Conservation (phyloP, 2,329 filamentous ascomycete species). For the Aspergillus neotritici region DNA sequence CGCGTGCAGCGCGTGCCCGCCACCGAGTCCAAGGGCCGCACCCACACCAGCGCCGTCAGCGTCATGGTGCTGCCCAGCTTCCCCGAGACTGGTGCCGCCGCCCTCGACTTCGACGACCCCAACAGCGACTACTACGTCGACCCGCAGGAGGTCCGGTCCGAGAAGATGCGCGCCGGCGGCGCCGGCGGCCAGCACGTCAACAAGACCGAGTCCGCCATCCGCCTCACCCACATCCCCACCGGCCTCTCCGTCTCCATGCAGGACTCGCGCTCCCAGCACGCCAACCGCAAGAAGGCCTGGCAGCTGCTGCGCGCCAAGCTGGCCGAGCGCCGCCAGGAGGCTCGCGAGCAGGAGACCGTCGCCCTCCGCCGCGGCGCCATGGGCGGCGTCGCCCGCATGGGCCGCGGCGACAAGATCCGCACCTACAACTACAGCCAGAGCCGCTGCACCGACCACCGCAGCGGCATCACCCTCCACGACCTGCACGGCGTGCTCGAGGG, state of each 20-base stretch:
- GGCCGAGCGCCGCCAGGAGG: constrained; percentile 72
- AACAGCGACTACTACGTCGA: constrained; percentile 89
- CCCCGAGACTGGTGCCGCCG: constrained; percentile 48
- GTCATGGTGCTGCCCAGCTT: constrained; percentile 89
- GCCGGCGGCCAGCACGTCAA: constrained; percentile 98
- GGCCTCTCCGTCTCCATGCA: constrained; percentile 86
- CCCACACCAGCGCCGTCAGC: constrained; percentile 86
- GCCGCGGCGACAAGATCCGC: constrained; percentile 85
- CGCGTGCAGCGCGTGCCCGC: constrained; percentile 88
- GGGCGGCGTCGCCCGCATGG: constrained; percentile 70
- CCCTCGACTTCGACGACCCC: constrained; percentile 69
- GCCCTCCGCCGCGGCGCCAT: constrained; percentile 71
- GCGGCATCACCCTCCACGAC: constrained; percentile 72
- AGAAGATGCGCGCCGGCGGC: constrained; percentile 87
- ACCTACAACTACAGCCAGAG: constrained; percentile 81
- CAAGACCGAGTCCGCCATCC: constrained; percentile 92
- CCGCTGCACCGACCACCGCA: constrained; percentile 82
- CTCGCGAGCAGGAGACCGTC: constrained; percentile 73
- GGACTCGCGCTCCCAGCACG: constrained; percentile 81
- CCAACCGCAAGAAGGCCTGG: constrained; percentile 87
- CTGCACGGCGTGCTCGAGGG: constrained; percentile 75
- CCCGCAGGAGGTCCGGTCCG: constrained; percentile 70
- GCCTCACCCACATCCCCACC: constrained; percentile 84
- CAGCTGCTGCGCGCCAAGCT: constrained; percentile 73
- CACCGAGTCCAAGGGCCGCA: constrained; percentile 85